Evolutionary conservation across 768 basidiomycete species (phyloP), one percentile per base, ranked within the genome.

Genomic region (Lanmaoa pseudosensibilis): DNA sequence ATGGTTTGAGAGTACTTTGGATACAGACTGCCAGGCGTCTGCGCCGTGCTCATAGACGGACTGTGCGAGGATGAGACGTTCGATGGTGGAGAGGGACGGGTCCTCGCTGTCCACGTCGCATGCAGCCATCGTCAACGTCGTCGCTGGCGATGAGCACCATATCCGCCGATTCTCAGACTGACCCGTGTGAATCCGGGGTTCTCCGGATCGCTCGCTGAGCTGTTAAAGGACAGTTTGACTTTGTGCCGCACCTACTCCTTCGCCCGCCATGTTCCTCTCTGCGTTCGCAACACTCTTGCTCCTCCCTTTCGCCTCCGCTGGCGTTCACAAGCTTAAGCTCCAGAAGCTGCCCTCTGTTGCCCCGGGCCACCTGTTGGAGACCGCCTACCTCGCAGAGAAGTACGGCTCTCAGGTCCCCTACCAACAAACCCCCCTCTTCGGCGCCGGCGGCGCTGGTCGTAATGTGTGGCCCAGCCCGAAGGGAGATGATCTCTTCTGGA

Each of bases 301-400:
- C 60, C 68, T 80, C 75, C 75, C 80, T 21, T 74, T 80, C 66
- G 77, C 78, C 59, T 73, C 75, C 8, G 77, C 78, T 10, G 83
- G 83, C 59, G 78, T 92, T 1, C 88, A 87, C 82, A 94, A 83
- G 69, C 83, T 97, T 71, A 94, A 94, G 73, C 86, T 98, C 32
- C 83, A 93, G 75, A 97, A 97, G 77, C 69, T 96, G 2, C 81
- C 88, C 18, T 77, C 80, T 40, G 77, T 77, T n/a, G 72, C 76
- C 15, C 80, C 77, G 67, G 86, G 86, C 56, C 84, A 88, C 21
- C 69, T 79, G 25, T 77, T 92, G 46, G 88, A 92, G 75, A 83
- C 83, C 44, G 89, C 88, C 21, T 93, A 91, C 71, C 88, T 98
- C 55, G 86, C 88, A n/a, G 83, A 93, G 80, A 98, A 99, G 80